Evolutionary conservation across 2,329 filamentous ascomycete genomes (phyloP), one percentile per base, ranked within the genome.

Genomic region (Furcasterigmium furcatum): DNA sequence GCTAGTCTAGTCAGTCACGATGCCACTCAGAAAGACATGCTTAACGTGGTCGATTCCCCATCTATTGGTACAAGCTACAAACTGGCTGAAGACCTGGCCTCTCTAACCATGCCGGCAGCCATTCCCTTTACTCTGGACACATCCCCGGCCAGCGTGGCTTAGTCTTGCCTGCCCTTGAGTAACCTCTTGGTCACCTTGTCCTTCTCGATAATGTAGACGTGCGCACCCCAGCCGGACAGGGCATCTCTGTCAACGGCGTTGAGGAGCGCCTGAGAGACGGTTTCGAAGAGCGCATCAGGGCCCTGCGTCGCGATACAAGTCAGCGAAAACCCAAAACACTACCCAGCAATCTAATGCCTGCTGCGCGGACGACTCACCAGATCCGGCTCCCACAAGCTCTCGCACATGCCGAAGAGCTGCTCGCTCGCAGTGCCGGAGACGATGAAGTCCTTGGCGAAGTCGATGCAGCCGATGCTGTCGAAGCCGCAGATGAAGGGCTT

Each of bases 181-280:
- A 99, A 83, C 68, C 94, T 82, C 86, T 97, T 96, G 62, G 94
- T 97, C 53, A 99, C 89, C 87, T 97, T 97, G 76, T 96, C 91
- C 82, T 99, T 99, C 79, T 97, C 94, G 68, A 99, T 95, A 64
- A 99, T 95, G 75, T 97, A 99, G 58, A 99, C 94, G 65, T 99
- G 91, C 32, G 94, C 94, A 65, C 94, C 94, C 94, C 94, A 97
- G 54, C 94, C 94, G 30, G 92, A 96, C 53, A 99, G 78, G 44
- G 94, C 94, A 71, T 99, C 94, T 73, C 94, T 82, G 71, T 99
- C 94, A 47, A 97, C 89, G 49, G 94, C 94, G 70, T 95, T 97
- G 58, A 99, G 79, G 49, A 99, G 79, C 43, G 92, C 85, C 73
- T 99, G 94, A 40, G 94, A 97, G 65, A 97, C 90, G 52, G 94